Conservation (phyloP, 345 rosid species). For the Eucalyptus tenuipes region DNA sequence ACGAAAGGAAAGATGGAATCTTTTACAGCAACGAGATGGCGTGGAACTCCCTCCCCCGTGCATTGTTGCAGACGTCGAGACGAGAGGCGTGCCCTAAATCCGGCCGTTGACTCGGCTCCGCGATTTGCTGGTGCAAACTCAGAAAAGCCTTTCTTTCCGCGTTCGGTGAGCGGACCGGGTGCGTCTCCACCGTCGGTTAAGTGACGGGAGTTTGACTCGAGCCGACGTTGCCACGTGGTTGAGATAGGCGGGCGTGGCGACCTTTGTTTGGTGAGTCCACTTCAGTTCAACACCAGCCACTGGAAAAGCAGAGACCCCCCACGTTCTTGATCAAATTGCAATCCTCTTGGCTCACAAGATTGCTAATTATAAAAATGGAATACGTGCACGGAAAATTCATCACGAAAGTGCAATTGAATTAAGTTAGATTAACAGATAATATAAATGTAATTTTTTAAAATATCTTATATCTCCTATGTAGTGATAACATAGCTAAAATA, state of each 20-base stretch:
- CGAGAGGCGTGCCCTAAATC: background rate
- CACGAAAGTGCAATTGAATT: accelerated
- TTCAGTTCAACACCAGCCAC: background rate
- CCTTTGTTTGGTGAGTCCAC: background rate
- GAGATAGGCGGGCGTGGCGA: background rate
- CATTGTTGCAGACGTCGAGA: background rate
- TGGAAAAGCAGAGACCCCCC: background rate
- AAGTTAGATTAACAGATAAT: accelerated
- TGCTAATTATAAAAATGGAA: background rate
- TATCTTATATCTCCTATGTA: accelerated
- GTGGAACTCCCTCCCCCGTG: background rate
- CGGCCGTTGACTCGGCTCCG: background rate
- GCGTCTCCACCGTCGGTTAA: background rate
- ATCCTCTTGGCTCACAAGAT: background rate
- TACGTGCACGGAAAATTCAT: accelerated
- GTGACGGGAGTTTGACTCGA: background rate
- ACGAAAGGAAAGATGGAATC: background rate
- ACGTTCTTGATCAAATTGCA: background rate
- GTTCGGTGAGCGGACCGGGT: background rate
- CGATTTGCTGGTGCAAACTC: background rate
- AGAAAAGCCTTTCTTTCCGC: background rate
- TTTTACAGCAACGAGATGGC: background rate
- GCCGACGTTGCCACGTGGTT: background rate
- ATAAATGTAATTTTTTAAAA: too few species aligned
- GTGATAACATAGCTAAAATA: accelerated